Percentiles rank a stretch among this genome's conserved stretches.
Evolutionary conservation across 139 green algal genomes (phyloP).

Genomic region (Chlamydomonas sphaeroides): DNA sequence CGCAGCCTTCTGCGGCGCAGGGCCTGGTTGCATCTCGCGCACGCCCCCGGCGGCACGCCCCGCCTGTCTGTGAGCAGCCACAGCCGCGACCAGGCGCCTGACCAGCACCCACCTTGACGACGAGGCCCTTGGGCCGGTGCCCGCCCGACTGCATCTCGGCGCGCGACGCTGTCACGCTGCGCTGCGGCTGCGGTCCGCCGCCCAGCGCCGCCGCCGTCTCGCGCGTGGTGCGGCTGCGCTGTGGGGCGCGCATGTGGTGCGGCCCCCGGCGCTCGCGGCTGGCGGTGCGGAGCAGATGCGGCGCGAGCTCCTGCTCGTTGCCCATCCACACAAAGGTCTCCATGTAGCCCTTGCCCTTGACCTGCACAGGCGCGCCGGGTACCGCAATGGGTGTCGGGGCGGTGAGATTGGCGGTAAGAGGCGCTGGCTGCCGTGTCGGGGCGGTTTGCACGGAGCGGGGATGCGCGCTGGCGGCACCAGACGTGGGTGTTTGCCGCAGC

Average conservation of each 20-base stretch:
- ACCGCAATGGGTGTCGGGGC: too few relatives aligned
- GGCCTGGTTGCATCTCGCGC: too few relatives aligned
- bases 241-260: not conserved
- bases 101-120: too few relatives aligned
- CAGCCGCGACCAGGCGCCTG: too few relatives aligned
- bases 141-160: not conserved
- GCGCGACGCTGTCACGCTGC: constrained; percentile 4
- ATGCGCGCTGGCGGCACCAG: not conserved
- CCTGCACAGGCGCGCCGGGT: not conserved
- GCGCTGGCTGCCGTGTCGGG: not conserved
- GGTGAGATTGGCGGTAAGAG: too few relatives aligned
- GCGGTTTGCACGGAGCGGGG: not conserved
- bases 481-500: too few relatives aligned
- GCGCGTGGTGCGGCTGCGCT: not conserved
- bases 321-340: constrained; percentile 24
- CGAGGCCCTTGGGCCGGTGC: not conserved
- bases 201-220: not conserved
- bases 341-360: constrained; percentile 37
- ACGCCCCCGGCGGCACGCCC: too few relatives aligned
- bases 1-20: too few relatives aligned
- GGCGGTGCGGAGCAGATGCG: not conserved
- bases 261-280: not conserved
- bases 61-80: too few relatives aligned
- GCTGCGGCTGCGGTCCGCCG: not conserved
- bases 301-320: constrained; percentile 12